Conservation (phyloP, 192 early-diverging fungal species). For the Backusella australiensis region DNA sequence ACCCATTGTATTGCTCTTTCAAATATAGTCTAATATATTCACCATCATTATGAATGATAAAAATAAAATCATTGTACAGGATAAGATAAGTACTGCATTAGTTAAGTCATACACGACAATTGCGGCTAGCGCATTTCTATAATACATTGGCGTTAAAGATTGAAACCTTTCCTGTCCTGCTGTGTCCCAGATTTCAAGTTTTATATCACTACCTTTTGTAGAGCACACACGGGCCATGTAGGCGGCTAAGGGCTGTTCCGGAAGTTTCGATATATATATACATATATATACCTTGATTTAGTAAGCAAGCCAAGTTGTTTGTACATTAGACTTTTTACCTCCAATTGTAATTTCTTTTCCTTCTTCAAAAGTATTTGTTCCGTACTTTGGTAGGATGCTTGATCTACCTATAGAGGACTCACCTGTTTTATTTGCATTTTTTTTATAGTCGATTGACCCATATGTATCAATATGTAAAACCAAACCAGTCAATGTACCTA, state of each 20-base stretch:
- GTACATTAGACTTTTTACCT: slow-evolving; percentile 33
- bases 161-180: slow-evolving; percentile 98
- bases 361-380: slow-evolving; percentile 90
- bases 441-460: not conserved
- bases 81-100: slow-evolving; percentile 43
- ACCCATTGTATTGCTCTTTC: slow-evolving; percentile 95
- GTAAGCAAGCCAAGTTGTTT: not conserved
- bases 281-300: not conserved
- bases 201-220: slow-evolving; percentile 75
- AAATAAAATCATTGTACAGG: slow-evolving; percentile 7
- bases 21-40: slow-evolving; percentile 60
- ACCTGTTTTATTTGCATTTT: slow-evolving; percentile 34
- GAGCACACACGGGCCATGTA: slow-evolving; percentile 91
- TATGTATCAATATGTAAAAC: not conserved
- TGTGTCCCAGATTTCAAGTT: slow-evolving; percentile 82
- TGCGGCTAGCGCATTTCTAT: slow-evolving; percentile 94
- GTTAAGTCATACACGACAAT: slow-evolving; percentile 96
- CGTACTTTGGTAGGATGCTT: slow-evolving; percentile 87
- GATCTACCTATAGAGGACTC: slow-evolving; percentile 95
- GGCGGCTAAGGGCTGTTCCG: slow-evolving; percentile 47
- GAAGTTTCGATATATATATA: not conserved
- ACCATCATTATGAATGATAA: not conserved
- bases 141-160: slow-evolving; percentile 89
- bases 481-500: slow-evolving; percentile 45
- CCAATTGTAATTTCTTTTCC: slow-evolving; percentile 98